Evolutionary conservation across 352 stramenopile species (phyloP).

Genomic region (Pythium brachiatum): DNA sequence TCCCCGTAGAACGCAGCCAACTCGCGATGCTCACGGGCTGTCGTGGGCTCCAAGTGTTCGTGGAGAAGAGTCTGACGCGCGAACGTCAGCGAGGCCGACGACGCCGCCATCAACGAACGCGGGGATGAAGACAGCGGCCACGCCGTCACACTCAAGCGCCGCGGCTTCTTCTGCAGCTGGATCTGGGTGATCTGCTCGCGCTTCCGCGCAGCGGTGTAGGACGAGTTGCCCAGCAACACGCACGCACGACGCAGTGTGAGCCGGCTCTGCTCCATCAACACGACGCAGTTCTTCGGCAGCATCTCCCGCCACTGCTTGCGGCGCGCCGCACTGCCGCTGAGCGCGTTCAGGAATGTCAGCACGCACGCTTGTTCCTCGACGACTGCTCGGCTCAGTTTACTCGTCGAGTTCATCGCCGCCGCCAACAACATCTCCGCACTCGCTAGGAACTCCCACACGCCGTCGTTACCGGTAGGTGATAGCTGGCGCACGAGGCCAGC

Average conservation of each 20-base stretch:
- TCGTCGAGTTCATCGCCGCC: conserved; percentile 29
- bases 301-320: conserved; percentile 58
- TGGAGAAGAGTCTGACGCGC: conserved; percentile 59
- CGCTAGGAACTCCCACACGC: conserved; percentile 60
- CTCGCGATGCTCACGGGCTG: conserved; percentile 32
- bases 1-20: conserved; percentile 38
- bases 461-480: not conserved
- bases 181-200: conserved; percentile 23
- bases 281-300: conserved; percentile 44
- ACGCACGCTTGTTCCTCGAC: conserved; percentile 45
- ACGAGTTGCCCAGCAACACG: conserved; percentile 54
- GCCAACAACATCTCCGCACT: conserved; percentile 46
- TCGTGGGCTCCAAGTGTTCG: conserved; percentile 48
- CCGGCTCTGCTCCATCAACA: conserved; percentile 69
- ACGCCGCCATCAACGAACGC: conserved; percentile 35
- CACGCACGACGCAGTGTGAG: conserved; percentile 49
- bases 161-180: conserved; percentile 28
- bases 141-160: conserved; percentile 25
- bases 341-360: conserved; percentile 42
- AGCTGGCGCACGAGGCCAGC: conserved; percentile 17
- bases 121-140: conserved; percentile 30
- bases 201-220: conserved; percentile 22
- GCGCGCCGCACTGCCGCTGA: conserved; percentile 30
- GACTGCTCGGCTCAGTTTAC: conserved; percentile 41
- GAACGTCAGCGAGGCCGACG: conserved; percentile 42